Base-by-base conservation (phyloP, 768 basidiomycete genomes). In the Pleurotus tuoliensis region DNA sequence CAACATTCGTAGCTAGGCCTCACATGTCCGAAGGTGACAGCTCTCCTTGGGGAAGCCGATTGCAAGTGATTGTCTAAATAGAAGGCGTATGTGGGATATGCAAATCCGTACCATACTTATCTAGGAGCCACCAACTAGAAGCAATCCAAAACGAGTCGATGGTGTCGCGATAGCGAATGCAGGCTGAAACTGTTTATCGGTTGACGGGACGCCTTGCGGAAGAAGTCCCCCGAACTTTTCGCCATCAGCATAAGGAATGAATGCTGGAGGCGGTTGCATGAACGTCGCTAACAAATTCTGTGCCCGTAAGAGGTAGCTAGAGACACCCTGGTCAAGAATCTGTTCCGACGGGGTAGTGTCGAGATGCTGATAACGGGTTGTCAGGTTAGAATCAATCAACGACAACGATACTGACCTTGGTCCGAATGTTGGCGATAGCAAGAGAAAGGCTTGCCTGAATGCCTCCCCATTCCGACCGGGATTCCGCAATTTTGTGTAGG, bases 111-210 rank as follows among this genome's bases (percentile, higher is more conserved):
- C 37, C 46, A 47, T 47, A 47, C 16, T 47, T 39, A 40, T 22
- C 39, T 58, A 58, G 27, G 71, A 67, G 61, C 72, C 77, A 52
- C 82, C 86, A 56, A 89, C 76, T 56, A 91, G 76, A 46, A 93
- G 71, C 64, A 92, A 73, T 13, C 88, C 88, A 70, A 93, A 90
- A 56, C 91, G 78, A 43, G 87, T 77, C 40, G 84, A 83, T 15
- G 89, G 82, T 61, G 87, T 89, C 18, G 84, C 86, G 30, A 88
- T 67, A 39, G 86, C 81, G 43, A 90, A 65, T 25, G 83, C 80
- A 38, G 84, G 71, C 50, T 83, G 78, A 63, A 83, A 82, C 22
- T 79, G 74, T 58, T 81, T 75, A 48, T 86, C 83, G 39, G 72
- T 61, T 13, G 69, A 62, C 56, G 88, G 84, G 24, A 73, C 66